phyloP scores from a whole-genome alignment of 208 protist species.

The Tritrichomonas musculus region DNA sequence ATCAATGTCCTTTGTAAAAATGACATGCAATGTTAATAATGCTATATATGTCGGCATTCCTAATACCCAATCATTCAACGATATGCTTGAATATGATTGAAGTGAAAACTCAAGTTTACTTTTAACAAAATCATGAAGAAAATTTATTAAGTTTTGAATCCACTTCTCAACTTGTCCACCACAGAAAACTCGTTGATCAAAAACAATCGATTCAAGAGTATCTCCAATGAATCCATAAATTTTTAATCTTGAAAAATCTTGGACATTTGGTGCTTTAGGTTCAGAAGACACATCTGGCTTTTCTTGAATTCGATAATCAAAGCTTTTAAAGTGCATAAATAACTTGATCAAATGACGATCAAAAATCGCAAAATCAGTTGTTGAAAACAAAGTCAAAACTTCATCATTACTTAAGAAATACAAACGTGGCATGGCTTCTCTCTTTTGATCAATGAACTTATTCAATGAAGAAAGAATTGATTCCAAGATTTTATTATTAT shows the following conservation, averaged over 20 bases:
- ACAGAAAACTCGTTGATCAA: not conserved
- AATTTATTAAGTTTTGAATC: not conserved
- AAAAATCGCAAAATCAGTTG: not conserved
- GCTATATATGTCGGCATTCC: not conserved
- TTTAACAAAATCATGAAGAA: not conserved
- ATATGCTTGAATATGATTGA: not conserved
- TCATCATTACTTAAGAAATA: constrained; percentile 5
- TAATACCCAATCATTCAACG: not conserved
- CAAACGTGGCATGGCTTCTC: not conserved
- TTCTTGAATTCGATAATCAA: not conserved
- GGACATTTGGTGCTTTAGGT: not conserved
- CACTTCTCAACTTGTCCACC: not conserved
- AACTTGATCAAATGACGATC: not conserved
- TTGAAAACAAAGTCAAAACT: not conserved
- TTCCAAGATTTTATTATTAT: not conserved
- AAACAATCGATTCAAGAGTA: not conserved
- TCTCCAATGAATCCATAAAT: not conserved
- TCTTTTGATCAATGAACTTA: not conserved
- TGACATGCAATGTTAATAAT: not conserved
- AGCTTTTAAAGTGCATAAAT: constrained; percentile 25
- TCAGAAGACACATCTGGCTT: not conserved
- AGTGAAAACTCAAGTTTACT: not conserved
- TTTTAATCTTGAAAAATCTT: not conserved
- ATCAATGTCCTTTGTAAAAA: not conserved
- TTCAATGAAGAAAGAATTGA: not conserved